Conservation (phyloP, 306 rosid genomes). For the Quercus cerris region DNA sequence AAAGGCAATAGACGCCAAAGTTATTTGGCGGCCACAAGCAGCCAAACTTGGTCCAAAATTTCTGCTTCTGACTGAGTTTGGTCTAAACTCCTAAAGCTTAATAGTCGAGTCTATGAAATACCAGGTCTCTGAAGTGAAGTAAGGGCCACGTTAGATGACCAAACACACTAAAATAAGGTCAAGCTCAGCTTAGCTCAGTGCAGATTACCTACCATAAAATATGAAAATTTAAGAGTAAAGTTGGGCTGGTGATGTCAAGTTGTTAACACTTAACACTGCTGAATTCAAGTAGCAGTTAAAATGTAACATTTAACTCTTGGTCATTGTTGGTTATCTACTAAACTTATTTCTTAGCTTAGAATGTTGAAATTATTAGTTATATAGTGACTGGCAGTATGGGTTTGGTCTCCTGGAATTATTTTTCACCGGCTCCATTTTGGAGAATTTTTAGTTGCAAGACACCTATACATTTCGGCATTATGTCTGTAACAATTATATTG, state of each 20-base stretch:
- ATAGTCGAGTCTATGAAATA: constrained; percentile 8
- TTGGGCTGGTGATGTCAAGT: not conserved
- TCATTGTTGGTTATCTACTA: too few relatives aligned
- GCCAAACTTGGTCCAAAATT: constrained; percentile 11
- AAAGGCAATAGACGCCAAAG: constrained; percentile 8
- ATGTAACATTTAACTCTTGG: too few relatives aligned
- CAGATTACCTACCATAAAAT: not conserved
- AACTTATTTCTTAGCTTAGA: too few relatives aligned
- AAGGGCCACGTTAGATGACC: constrained; percentile 5
- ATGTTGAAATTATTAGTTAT: not conserved
- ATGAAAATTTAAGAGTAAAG: not conserved
- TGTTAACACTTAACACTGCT: not conserved
- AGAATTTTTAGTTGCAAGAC: too few relatives aligned
- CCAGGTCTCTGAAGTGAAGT: not conserved
- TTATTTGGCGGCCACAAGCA: not conserved
- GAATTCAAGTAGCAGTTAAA: not conserved
- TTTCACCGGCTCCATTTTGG: too few relatives aligned
- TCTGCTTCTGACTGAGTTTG: not conserved
- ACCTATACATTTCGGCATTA: too few relatives aligned
- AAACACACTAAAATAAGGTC: not conserved
- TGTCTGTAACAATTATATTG: too few relatives aligned
- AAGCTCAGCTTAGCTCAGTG: not conserved
- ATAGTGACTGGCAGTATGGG: not conserved
- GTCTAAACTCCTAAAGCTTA: not conserved
- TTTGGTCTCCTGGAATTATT: too few relatives aligned